These are phyloP conservation scores for Phytophthora megakarya DNA, from an alignment of 352 stramenopile genomes.

Conservation along the genomic window DNA sequence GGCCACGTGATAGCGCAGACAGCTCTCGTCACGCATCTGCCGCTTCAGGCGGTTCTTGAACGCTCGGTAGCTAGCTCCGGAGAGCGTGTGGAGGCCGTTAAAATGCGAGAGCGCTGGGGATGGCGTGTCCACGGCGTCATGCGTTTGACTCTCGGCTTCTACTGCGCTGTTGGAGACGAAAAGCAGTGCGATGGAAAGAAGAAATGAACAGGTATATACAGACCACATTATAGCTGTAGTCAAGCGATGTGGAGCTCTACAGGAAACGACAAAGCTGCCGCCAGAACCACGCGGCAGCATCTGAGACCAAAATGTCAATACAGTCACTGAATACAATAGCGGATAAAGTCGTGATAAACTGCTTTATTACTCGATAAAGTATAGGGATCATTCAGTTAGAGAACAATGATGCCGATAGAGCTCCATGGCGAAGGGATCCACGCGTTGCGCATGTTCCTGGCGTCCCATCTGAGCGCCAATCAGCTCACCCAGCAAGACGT, in stretches of 20 bases:
- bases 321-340: not conserved
- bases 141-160: conserved; percentile 21
- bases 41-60: conserved; percentile 78
- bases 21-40: conserved; percentile 52
- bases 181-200: conserved; percentile 26
- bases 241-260: not conserved
- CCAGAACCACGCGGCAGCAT: conserved; percentile 30
- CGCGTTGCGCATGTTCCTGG: conserved; percentile 38
- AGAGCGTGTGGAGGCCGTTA: conserved; percentile 65
- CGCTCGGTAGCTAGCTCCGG: conserved; percentile 58
- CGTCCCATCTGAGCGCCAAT: conserved; percentile 18
- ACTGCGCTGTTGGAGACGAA: conserved; percentile 1
- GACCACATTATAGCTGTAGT: not conserved
- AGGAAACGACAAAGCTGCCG: not conserved
- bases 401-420: conserved; percentile 18
- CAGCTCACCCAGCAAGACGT: conserved; percentile 15
- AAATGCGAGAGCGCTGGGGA: conserved; percentile 39
- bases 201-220: conserved; percentile 19
- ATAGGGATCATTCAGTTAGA: no score
- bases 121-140: not conserved
- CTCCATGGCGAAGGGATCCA: conserved; percentile 30
- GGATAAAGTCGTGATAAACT: no score
- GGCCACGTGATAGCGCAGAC: conserved; percentile 63
- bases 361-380: no score
- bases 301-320: conserved; percentile 22